Evolutionary conservation across 768 basidiomycete genomes (phyloP), one percentile per base, ranked within the genome.

Genomic region (Xerocomus brunneocitrinus): DNA sequence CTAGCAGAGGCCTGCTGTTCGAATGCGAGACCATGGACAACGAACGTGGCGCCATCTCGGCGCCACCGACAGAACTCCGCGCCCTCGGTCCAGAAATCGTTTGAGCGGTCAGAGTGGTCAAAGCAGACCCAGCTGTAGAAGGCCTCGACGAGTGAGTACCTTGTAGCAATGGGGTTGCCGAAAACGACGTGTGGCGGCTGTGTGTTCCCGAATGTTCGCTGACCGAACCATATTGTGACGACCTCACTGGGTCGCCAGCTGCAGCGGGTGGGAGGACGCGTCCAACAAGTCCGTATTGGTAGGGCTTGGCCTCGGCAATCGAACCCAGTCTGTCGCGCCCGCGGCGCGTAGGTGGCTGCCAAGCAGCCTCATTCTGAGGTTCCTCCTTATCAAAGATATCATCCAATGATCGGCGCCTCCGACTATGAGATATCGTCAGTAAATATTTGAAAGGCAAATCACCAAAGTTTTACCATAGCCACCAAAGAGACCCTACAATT

Each of bases 261-360:
- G 72, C 70, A 3, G 56, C 59, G 40, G 67, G 67, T 9, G 67
- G 58, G 7, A 58, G 14, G 34, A 69, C 62, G 24, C 75, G 76
- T 3, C 83, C 84, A 25, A 86, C 78, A 39, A 80, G 72, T 16
- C 83, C 83, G 57, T 86, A 86, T 59, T 81, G 74, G 61, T 86
- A 86, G 24, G 83, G 82, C 62, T 71, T 77, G 5, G 80, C 81
- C 44, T 76, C 74, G 28, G 69, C 66, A 38, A 45, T 55, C 49
- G 65, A 56, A 41, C 71, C 64, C 27, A 71, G 58, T 14, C 50
- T 60, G 58, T 56, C 58, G 45, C 63, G 65, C 8, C 54, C 54
- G 41, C 54, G 58, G 16, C 59, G 64, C 25, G 57, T 50, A 28
- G 64, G 45, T 14, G 63, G n/a, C 13, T 62, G 56, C 47, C 56